A percentile compares a stretch with the other conserved stretches of the same genome.
Conservation (phyloP, 163 green algal species). For the Chloroidium sp. region DNA sequence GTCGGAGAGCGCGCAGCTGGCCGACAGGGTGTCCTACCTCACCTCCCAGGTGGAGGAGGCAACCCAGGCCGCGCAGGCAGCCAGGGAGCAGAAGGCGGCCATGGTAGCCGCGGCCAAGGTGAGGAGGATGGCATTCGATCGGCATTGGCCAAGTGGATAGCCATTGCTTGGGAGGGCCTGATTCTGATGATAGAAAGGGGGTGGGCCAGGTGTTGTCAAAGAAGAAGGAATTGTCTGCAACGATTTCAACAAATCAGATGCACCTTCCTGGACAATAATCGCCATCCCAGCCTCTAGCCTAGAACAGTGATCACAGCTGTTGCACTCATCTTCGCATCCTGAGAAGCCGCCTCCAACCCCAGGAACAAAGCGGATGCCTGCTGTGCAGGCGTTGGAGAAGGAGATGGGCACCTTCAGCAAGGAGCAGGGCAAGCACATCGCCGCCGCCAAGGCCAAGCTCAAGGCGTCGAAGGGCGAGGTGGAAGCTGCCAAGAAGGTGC, state of each 20-base stretch:
- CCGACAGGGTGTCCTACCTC: constrained; percentile 25
- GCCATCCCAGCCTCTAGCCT: too few relatives aligned
- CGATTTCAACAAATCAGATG: too few relatives aligned
- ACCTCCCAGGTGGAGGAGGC: constrained; percentile 37
- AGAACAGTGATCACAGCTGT: too few relatives aligned
- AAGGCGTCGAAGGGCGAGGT: constrained; percentile 40
- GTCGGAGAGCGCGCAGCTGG: constrained; percentile 60
- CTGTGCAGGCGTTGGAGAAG: constrained; percentile 40
- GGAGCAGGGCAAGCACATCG: constrained; percentile 46
- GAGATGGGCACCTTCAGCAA: constrained; percentile 59
- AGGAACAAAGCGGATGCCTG: neutral
- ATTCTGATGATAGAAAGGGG: too few relatives aligned
- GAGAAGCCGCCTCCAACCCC: too few relatives aligned
- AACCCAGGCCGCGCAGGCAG: constrained; percentile 17
- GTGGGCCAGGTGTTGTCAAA: too few relatives aligned
- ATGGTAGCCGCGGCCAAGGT: constrained; percentile 36
- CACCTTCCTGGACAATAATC: too few relatives aligned
- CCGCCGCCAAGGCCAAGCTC: constrained; percentile 45
- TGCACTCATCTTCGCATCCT: too few relatives aligned
- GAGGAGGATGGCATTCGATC: too few relatives aligned
- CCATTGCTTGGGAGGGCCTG: too few relatives aligned
- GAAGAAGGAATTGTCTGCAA: too few relatives aligned
- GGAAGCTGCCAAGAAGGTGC: constrained; percentile 39
- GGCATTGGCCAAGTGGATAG: too few relatives aligned
- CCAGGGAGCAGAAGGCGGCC: constrained; percentile 24